These are phyloP conservation scores for Apiospora aurea DNA, from an alignment of 2,329 filamentous ascomycete species.

Conservation along the genomic window DNA sequence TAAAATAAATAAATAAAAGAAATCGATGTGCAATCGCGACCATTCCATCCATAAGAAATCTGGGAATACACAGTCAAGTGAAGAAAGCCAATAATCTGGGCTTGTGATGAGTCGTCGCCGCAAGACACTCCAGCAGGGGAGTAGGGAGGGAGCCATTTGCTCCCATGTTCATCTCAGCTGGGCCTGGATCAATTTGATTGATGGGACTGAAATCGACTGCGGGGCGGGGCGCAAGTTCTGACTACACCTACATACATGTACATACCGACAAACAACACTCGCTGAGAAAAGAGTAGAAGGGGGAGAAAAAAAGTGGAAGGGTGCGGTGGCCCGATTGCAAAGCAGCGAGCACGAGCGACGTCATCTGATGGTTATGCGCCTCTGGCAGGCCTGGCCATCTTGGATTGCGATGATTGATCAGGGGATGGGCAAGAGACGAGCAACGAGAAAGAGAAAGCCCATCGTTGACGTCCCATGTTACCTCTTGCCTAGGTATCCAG, in stretches of 20 bases:
- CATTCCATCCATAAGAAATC: background rate
- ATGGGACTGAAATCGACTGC: background rate
- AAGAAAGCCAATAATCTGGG: background rate
- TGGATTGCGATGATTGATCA: background rate
- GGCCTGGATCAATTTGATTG: background rate
- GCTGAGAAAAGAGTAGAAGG: background rate
- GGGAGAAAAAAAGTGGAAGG: background rate
- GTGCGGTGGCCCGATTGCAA: background rate
- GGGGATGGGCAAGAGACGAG: background rate
- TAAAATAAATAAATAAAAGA: too few relatives aligned
- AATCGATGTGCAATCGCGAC: background rate
- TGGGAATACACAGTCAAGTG: background rate
- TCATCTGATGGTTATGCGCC: background rate
- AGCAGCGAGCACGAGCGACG: background rate
- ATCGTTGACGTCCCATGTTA: slow-evolving; percentile 8
- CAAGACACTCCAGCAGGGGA: background rate
- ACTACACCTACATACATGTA: background rate
- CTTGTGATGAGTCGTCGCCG: background rate
- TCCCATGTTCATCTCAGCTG: background rate
- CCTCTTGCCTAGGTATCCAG: background rate
- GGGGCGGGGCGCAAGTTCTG: background rate
- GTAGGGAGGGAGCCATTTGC: slow-evolving; percentile 10
- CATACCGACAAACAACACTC: background rate
- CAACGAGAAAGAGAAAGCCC: background rate
- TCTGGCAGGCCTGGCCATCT: background rate